Evolutionary conservation across 1,284 basidiomycete species (phyloP), one percentile per base, ranked within the genome.

Genomic region (Ganoderma lingzhi): DNA sequence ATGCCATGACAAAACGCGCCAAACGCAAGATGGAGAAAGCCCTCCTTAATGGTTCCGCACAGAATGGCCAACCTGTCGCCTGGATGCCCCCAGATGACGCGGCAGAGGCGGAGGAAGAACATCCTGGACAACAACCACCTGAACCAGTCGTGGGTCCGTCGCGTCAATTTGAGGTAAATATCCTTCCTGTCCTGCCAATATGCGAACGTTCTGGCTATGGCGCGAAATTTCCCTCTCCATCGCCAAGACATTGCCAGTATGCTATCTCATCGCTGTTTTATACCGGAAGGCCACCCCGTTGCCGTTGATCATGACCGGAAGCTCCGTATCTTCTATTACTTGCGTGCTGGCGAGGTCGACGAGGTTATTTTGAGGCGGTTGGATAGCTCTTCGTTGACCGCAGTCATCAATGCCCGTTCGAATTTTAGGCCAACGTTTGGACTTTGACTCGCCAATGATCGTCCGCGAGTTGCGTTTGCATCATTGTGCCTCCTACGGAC

Each of bases 1-100:
- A 89, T 63, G 86, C 86, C 17, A 84, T 75, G 62, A 86, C 86
- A 2, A 88, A 88, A 75, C 78, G 87, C 17, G 83, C 84, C 6
- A 83, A 84, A 70, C 78, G 86, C 68, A 88, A 87, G 76, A 75
- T 82, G 74, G 87, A 89, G 78, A 88, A 88, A 76, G 82, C 82
- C 1, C 81, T 82, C 0, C 70, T 84, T 10, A 78, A 73, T 35
- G 63, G 63, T 30, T 55, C 76, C 37, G 74, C 74, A 17, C 79
- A 80, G 69, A 70, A 71, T n/a, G 76, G 75, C 37, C 75, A 75
- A 14, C 64, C 73, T 15, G 75, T 79, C 6, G 76, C 74, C 15
- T 80, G 78, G 77, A 77, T 79, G 73, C 77, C 80, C 1, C 74
- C 73, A 28, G 75, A 79, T 60, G 76, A 73, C 6, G 48, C 51